Evolutionary conservation across 352 stramenopile species (phyloP), one percentile per base, ranked within the genome.

Genomic region (Peronosclerospora sorghi): DNA sequence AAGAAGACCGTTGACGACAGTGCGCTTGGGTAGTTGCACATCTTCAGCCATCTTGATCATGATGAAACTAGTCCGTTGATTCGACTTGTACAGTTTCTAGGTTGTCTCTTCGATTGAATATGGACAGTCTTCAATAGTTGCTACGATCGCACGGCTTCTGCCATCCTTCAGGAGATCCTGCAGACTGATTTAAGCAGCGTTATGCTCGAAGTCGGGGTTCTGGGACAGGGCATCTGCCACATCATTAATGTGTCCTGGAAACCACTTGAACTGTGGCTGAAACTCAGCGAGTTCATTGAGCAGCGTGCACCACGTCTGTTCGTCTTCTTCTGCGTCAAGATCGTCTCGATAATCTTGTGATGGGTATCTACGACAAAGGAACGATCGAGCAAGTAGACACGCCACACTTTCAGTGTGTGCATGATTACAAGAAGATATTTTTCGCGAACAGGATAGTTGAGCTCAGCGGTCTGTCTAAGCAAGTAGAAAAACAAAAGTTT

Each of bases 281-380:
- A 52, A 52, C 13, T 41, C 29, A 39, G 36, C 36, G 18, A 41
- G 28, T 9, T 46, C 20, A 41, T 52, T 18, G 34, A 52, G 6
- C 21, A 26, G 21, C 21, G 6, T 26, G 21, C 21, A 26, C 3
- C 21, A 26, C 4, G 21, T 26, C 21, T 26, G 21, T 26, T 26
- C 21, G 28, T 34, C 9, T 4, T 36, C 8, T 36, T 36, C 19
- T 36, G 14, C 3, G 30, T 36, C 10, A 7, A 36, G 19, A 19
- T 10, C 8, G 30, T 20, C 14, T 20, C 30, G 14, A 36, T 19
- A n/a, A 8, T 19, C 12, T 36, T 36, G 30, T 36, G 30, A 36
- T 19, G 8, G 7, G 14, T 36, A 4, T 36, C 14, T 2, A 17
- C 14, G 13, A 19, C 30, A 36, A 36, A 36, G 2, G 28, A 14